phyloP scores from a whole-genome alignment of 352 stramenopile species.

The Globisporangium rhizosaccharum region DNA sequence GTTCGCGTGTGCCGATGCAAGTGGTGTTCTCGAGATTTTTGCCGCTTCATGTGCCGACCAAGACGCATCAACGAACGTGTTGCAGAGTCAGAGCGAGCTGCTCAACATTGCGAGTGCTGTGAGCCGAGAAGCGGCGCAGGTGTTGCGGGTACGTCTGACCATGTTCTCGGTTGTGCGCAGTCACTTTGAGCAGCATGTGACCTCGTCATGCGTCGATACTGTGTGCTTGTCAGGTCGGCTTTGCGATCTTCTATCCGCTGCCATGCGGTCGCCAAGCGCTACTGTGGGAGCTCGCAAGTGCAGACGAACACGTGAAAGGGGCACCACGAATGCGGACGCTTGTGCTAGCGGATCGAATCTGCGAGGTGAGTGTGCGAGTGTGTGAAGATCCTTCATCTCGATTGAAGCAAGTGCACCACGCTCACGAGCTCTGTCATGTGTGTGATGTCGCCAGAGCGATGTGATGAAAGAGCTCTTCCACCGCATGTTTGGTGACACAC shows the following conservation, averaged over 20 bases:
- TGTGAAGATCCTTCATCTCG: too few species aligned
- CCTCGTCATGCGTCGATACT: background rate
- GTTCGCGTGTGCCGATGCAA: constrained; percentile 3
- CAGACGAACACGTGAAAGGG: background rate
- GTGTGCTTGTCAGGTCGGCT: constrained; percentile 31
- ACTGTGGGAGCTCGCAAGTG: constrained; percentile 18
- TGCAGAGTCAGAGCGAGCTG: background rate
- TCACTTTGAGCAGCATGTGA: background rate
- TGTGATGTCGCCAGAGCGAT: constrained; percentile 9
- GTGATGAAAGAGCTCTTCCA: constrained; percentile 22
- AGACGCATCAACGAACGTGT: background rate
- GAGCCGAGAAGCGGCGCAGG: constrained; percentile 30
- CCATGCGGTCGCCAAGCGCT: constrained; percentile 10
- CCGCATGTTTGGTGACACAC: constrained; percentile 1
- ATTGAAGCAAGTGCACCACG: too few species aligned
- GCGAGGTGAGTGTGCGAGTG: constrained; percentile 13
- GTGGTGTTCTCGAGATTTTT: constrained; percentile 6
- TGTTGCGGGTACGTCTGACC: constrained; percentile 30
- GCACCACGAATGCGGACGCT: constrained; percentile 13
- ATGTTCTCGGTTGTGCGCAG: background rate
- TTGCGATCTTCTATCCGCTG: constrained; percentile 37
- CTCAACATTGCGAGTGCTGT: constrained; percentile 8
- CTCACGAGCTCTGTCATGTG: background rate
- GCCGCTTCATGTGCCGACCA: background rate
- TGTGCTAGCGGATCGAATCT: constrained; percentile 20